A percentile compares a stretch with the other conserved stretches of the same genome.
Evolutionary conservation across 345 rosid species (phyloP).

Genomic region (Psidium friedrichsthalianum): DNA sequence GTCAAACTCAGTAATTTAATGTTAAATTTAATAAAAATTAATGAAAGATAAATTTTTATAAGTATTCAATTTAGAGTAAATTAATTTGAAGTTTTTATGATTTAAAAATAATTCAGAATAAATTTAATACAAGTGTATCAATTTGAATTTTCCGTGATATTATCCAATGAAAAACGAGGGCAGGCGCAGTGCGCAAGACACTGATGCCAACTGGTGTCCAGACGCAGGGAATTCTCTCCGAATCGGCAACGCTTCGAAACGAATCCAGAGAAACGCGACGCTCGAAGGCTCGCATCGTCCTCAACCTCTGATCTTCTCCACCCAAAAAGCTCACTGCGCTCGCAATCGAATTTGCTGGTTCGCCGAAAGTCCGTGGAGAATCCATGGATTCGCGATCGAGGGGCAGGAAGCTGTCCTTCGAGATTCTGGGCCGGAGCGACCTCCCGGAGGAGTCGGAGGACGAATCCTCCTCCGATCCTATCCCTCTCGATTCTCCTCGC

Average conservation of each 20-base stretch:
- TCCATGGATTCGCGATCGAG: conserved; percentile 37
- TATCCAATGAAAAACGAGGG: neutral
- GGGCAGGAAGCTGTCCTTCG: conserved; percentile 45
- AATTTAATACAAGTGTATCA: no score
- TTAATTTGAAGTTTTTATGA: no score
- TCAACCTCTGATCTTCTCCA: neutral
- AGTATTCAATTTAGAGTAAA: no score
- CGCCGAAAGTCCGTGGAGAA: neutral
- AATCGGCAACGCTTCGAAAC: neutral
- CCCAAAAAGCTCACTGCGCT: neutral
- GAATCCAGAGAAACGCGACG: neutral
- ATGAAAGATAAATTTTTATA: no score
- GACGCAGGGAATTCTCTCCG: neutral
- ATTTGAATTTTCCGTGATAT: no score
- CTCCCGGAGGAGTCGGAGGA: conserved; percentile 10
- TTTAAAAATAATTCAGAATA: no score
- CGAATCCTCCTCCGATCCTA: conserved; percentile 20
- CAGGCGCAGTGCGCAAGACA: neutral
- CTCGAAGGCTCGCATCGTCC: neutral
- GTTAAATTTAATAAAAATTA: no score
- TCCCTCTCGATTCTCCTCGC: neutral
- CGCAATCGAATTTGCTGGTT: neutral
- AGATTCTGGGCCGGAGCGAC: conserved; percentile 29
- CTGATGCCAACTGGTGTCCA: neutral
- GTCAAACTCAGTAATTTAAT: no score